phyloP scores from a whole-genome alignment of 2,329 filamentous ascomycete species.

The Neofusicoccum parvum region DNA sequence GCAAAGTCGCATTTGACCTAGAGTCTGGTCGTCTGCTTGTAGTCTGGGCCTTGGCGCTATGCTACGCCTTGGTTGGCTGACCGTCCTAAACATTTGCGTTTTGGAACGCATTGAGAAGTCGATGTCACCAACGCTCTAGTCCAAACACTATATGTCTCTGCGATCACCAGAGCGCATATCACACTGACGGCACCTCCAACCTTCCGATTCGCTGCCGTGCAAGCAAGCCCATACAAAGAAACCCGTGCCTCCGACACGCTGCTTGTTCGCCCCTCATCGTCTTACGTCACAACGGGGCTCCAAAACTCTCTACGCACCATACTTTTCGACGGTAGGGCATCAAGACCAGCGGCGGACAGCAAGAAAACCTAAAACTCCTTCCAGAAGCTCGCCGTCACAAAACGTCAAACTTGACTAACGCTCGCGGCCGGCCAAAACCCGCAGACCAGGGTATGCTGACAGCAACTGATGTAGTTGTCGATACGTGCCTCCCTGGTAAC shows the following conservation, averaged over 20 bases:
- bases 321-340: background rate
- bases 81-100: slow-evolving; percentile 7
- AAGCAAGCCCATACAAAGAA: background rate
- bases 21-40: background rate
- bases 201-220: background rate
- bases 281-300: background rate
- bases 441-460: background rate
- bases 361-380: background rate
- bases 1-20: background rate
- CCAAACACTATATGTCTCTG: slow-evolving; percentile 13
- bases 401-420: background rate
- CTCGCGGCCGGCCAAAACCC: background rate
- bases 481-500: background rate
- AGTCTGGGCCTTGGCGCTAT: background rate
- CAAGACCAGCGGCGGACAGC: background rate
- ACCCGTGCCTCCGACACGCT: background rate
- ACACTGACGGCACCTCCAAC: background rate
- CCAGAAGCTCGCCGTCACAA: slow-evolving; percentile 1
- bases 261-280: background rate
- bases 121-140: slow-evolving; percentile 4
- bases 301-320: background rate
- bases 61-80: background rate
- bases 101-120: background rate
- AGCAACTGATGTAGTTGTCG: no score
- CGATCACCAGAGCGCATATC: background rate